phyloP scores from a whole-genome alignment of 768 basidiomycete genomes.

The Hydnum rufescens region DNA sequence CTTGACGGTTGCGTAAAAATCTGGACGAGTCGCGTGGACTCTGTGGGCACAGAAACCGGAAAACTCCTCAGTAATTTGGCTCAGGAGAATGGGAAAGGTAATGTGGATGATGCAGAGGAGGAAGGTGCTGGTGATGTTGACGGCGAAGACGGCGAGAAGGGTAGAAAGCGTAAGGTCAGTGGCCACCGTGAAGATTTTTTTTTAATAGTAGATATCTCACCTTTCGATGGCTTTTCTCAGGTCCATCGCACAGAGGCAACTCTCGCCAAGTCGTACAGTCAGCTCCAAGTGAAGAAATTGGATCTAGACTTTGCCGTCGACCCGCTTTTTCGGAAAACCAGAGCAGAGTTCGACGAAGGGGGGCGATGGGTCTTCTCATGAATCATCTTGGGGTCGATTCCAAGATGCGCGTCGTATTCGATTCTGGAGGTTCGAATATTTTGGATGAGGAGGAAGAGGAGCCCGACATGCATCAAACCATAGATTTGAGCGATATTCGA shows the following conservation, averaged over 20 bases:
- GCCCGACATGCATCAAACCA: constrained; percentile 31
- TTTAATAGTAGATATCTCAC: background rate
- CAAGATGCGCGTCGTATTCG: constrained; percentile 79
- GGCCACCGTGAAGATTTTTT: background rate
- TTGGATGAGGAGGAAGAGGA: constrained; percentile 62
- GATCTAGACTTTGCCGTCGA: constrained; percentile 94
- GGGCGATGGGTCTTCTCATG: constrained; percentile 89
- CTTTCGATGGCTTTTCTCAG: constrained; percentile 5
- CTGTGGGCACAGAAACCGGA: constrained; percentile 89
- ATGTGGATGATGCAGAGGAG: constrained; percentile 24
- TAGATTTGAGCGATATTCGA: constrained; percentile 44
- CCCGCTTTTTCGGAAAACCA: constrained; percentile 93
- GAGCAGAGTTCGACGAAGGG: constrained; percentile 96
- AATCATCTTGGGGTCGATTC: constrained; percentile 84
- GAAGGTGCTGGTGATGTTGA: constrained; percentile 40
- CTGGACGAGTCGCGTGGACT: constrained; percentile 95
- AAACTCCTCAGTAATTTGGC: constrained; percentile 82
- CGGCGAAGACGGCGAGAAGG: constrained; percentile 39
- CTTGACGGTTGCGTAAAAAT: constrained; percentile 99
- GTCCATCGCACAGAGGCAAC: constrained; percentile 57
- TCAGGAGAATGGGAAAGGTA: constrained; percentile 27
- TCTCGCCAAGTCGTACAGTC: constrained; percentile 66
- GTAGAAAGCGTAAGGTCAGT: constrained; percentile 30
- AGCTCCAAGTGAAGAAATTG: constrained; percentile 75
- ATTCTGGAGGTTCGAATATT: constrained; percentile 74